Evolutionary conservation across 768 basidiomycete genomes (phyloP).

Genomic region (Panaeolus cyanescens): DNA sequence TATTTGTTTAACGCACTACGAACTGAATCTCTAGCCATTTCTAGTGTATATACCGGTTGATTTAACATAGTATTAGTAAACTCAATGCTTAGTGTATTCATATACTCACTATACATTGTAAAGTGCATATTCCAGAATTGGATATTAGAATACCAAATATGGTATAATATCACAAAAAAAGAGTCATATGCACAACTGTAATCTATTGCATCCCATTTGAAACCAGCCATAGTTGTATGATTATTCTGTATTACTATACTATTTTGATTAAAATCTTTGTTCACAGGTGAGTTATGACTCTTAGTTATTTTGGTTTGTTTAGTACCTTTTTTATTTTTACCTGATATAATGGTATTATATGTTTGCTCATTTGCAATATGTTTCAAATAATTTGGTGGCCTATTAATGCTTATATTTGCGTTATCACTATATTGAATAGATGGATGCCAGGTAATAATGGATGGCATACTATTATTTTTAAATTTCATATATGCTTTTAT

Average conservation of each 20-base stretch:
- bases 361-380: not conserved
- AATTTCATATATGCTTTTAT: not conserved
- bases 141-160: constrained; percentile 3
- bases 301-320: not conserved
- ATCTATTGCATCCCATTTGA: constrained; percentile 11
- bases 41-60: too few relatives aligned
- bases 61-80: too few relatives aligned
- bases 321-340: not conserved
- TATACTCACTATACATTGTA: too few relatives aligned
- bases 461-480: not conserved
- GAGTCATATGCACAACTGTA: constrained; percentile 18
- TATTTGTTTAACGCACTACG: too few relatives aligned
- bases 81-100: too few relatives aligned
- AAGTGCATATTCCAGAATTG: too few relatives aligned
- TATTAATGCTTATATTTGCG: not conserved
- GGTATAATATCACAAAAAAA: constrained; percentile 3
- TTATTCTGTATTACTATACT: not conserved
- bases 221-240: not conserved
- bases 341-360: not conserved
- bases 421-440: not conserved
- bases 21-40: too few relatives aligned
- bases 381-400: not conserved
- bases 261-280: not conserved
- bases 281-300: not conserved
- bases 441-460: not conserved